These are phyloP conservation scores for Cenchrus americanus DNA, from an alignment of 176 grass and related monocot species.

Conservation along the genomic window DNA sequence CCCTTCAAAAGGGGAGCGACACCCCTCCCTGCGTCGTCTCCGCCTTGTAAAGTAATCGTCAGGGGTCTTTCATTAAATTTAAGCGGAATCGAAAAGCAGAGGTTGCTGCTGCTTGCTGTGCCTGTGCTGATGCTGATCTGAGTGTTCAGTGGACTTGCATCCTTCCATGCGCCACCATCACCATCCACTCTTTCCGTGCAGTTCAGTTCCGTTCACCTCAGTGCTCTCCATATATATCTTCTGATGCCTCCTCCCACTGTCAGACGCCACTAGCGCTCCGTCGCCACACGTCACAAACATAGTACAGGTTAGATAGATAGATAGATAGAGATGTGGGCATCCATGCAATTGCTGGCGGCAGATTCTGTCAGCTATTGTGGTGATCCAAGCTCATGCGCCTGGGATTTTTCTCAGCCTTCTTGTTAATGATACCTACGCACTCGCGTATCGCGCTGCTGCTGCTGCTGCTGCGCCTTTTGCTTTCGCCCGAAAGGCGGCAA, in stretches of 20 bases:
- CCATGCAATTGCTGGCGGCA: neutral
- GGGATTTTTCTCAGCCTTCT: neutral
- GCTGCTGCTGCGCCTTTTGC: neutral
- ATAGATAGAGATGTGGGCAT: neutral
- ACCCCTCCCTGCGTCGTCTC: neutral
- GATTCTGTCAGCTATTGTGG: constrained; percentile 2
- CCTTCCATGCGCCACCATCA: neutral
- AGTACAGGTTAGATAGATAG: neutral
- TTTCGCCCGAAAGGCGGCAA: neutral
- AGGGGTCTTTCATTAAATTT: constrained; percentile 51
- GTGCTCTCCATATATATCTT: neutral
- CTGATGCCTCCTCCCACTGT: neutral
- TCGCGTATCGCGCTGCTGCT: neutral
- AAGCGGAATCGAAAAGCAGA: neutral
- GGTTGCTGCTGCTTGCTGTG: neutral
- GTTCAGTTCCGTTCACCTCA: too few relatives aligned
- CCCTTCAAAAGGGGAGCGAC: neutral
- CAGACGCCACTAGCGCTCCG: constrained; percentile 17
- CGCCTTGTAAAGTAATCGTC: constrained; percentile 30
- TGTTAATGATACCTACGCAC: neutral
- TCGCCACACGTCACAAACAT: constrained; percentile 25
- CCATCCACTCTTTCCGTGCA: too few relatives aligned
- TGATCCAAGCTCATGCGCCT: neutral
- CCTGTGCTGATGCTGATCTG: neutral
- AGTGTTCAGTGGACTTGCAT: constrained; percentile 29